A percentile compares a stretch with the other conserved stretches of the same genome.
Evolutionary conservation across 495 filamentous ascomycete genomes (phyloP).

Genomic region (Hyphodiscus hymeniophilus): DNA sequence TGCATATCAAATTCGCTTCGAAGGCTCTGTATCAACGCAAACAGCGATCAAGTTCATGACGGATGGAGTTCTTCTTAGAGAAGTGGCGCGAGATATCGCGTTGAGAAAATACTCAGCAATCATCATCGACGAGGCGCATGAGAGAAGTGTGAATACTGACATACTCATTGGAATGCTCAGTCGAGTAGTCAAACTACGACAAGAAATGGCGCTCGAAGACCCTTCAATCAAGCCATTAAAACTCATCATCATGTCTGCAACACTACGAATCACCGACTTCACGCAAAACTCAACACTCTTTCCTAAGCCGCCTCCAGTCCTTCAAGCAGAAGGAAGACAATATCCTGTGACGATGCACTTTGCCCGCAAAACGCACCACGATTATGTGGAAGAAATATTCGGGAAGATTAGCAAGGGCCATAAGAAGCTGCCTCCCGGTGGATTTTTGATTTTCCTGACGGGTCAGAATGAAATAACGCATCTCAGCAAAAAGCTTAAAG

Average conservation of each 20-base stretch:
- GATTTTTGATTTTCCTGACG: slow-evolving; percentile 92
- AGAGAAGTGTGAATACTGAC: slow-evolving; percentile 94
- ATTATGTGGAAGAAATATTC: slow-evolving; percentile 86
- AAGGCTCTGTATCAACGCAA: slow-evolving; percentile 69
- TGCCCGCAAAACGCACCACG: slow-evolving; percentile 67
- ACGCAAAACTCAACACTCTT: slow-evolving; percentile 77
- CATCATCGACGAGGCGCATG: slow-evolving; percentile 95
- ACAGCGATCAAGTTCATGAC: slow-evolving; percentile 99
- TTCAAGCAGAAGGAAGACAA: slow-evolving; percentile 92
- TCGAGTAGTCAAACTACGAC: slow-evolving; percentile 74
- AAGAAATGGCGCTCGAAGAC: slow-evolving; percentile 54
- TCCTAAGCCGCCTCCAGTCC: slow-evolving; percentile 66
- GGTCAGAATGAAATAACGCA: slow-evolving; percentile 84
- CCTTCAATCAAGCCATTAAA: slow-evolving; percentile 56
- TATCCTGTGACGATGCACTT: slow-evolving; percentile 89
- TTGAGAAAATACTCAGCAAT: slow-evolving; percentile 90
- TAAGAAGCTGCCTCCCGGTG: slow-evolving; percentile 81
- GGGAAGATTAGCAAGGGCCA: slow-evolving; percentile 85
- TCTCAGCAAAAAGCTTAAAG: slow-evolving; percentile 68
- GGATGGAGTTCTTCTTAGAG: slow-evolving; percentile 88
- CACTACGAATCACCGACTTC: slow-evolving; percentile 83
- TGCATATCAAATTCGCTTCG: slow-evolving; percentile 93
- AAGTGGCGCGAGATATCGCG: slow-evolving; percentile 83
- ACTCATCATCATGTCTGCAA: slow-evolving; percentile 97
- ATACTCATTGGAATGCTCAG: slow-evolving; percentile 95